Percentiles rank a stretch among this genome's conserved stretches.
Conservation (phyloP, 2,329 filamentous ascomycete species). For the Alternaria hordeiaustralica region DNA sequence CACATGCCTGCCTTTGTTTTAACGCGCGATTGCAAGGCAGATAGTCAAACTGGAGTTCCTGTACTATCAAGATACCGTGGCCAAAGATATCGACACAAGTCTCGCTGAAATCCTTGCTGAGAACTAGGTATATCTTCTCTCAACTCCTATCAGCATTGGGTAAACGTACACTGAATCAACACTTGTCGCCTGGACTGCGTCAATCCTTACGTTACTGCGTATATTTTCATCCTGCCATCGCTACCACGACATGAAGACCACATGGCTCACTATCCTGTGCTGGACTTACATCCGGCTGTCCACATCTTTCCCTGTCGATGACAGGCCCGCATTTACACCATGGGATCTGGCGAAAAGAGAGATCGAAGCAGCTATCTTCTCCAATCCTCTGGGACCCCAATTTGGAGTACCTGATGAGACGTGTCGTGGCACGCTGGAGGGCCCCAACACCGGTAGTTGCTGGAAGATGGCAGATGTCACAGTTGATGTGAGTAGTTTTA, state of each 20-base stretch:
- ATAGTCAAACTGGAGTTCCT: background rate
- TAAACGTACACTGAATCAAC: background rate
- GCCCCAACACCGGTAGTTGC: background rate
- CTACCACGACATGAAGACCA: slow-evolving; percentile 1
- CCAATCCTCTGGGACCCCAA: slow-evolving; percentile 2
- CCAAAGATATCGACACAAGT: background rate
- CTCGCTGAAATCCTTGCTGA: background rate
- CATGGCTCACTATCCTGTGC: background rate
- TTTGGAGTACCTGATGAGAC: background rate
- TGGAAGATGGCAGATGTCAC: background rate
- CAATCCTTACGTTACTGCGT: background rate
- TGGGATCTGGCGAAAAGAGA: slow-evolving; percentile 9
- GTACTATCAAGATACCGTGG: background rate
- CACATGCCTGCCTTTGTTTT: slow-evolving; percentile 6
- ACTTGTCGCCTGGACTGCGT: background rate
- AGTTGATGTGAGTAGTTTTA: background rate
- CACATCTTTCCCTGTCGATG: slow-evolving; percentile 8
- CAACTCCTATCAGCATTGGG: background rate
- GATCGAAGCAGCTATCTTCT: background rate
- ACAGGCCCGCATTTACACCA: slow-evolving; percentile 10
- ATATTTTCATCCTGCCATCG: background rate
- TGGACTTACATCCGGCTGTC: slow-evolving; percentile 3
- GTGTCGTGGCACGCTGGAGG: background rate
- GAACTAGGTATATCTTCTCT: background rate
- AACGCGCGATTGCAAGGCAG: background rate